Base-by-base conservation (phyloP, 2,329 filamentous ascomycete genomes). In the Scedosporium aurantiacum region DNA sequence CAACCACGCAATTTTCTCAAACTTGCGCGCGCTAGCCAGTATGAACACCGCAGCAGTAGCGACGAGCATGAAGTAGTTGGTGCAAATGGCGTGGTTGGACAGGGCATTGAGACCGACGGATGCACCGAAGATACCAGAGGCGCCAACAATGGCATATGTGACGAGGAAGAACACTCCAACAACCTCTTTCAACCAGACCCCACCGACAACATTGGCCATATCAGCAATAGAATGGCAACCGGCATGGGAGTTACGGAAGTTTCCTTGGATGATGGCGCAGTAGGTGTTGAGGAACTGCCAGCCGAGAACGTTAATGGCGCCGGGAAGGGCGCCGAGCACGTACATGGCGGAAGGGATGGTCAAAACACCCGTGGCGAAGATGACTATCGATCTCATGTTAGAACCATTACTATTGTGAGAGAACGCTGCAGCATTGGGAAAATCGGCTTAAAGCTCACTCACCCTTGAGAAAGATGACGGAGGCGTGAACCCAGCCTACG, bases 1-100 rank as follows among this genome's bases (percentile, higher is more conserved):
- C 52, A 86, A 71, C 81, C 82, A 86, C 2, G 79, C 81, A 62
- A 87, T 80, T 65, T 84, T 80, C 59, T 82, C 76, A 65, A 85
- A 81, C 61, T 82, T 86, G 63, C 82, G 78, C 4, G 84, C 75
- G 27, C 76, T 79, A 1, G 82, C 81, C 5, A 77, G 73, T 0
- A 75, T 64, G 27, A 79, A 78, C 7, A 83, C 75, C 6, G 79
- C 70, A 1, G 78, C 66, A 0, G 81, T 79, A 0, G 80, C 79
- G 3, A 86, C 69, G 27, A 84, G 74, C 7, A 77, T 76, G 70
- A 78, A 86, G 73, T 76, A 82, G 16, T 82, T 82, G 0, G 83
- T 85, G 66, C 84, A 87, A 3, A 79, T 72, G 3, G 78, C 79
- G 65, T 86, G 83, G 32, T 75, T 73, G 0, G 81, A 83, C 1